Percentiles rank a stretch among this genome's conserved stretches.
These are phyloP conservation scores for Tetrapisispora pingtungensis DNA, from an alignment of 805 yeast species.

Conservation along the genomic window DNA sequence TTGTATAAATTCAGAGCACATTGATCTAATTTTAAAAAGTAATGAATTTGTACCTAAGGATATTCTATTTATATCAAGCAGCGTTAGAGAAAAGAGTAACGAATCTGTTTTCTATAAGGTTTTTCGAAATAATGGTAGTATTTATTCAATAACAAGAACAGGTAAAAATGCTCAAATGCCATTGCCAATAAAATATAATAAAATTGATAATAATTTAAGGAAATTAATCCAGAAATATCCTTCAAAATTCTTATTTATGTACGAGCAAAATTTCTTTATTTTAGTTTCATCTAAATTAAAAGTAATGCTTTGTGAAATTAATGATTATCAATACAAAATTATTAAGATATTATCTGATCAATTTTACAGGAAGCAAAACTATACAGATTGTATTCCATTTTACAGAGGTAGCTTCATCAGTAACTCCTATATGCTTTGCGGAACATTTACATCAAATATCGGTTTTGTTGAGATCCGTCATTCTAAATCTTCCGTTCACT, in stretches of 20 bases:
- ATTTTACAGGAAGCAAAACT: background rate
- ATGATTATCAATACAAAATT: background rate
- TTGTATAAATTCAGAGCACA: background rate
- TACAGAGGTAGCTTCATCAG: background rate
- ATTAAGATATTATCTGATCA: background rate
- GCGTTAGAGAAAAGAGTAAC: no score
- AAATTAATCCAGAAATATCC: background rate
- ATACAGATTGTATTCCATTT: background rate
- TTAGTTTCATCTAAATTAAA: background rate
- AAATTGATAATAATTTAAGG: background rate
- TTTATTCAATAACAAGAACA: background rate
- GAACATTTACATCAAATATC: background rate
- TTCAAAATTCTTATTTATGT: background rate
- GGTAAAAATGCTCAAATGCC: no score
- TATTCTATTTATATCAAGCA: no score
- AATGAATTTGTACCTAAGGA: background rate
- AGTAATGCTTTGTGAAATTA: background rate
- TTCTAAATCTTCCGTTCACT: background rate
- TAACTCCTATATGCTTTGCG: background rate
- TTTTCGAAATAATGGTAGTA: background rate
- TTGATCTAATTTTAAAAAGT: background rate
- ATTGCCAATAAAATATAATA: background rate
- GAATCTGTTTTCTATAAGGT: no score
- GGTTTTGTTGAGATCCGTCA: slow-evolving; percentile 2
- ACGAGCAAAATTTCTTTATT: background rate